Evolutionary conservation across 2,329 filamentous ascomycete genomes (phyloP), one percentile per base, ranked within the genome.

Genomic region (Microcera coccophila): DNA sequence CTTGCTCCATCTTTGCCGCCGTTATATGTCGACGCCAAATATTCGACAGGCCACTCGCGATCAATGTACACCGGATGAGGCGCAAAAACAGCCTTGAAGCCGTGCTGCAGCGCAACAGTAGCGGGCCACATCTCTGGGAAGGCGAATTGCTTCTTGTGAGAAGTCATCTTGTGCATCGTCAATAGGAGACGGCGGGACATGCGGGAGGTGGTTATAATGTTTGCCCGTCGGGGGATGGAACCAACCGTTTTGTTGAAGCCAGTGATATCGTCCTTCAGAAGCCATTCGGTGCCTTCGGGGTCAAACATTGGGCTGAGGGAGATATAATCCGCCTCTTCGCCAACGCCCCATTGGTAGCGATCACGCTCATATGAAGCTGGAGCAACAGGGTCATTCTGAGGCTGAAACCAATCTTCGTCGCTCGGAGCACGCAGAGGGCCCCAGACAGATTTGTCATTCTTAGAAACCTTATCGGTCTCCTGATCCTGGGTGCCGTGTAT

Each of bases 121-220:
- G 85, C 84, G 0, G 90, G 88, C 89, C 89, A 96, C 90, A 96
- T 96, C 66, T 97, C 91, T 0, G 90, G 87, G 63, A 95, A 95
- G 71, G 93, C 94, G 51, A 87, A 87, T 65, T 94, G 87, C 56
- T 90, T 90, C 60, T 85, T 84, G 57, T 87, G 78, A 21, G 83
- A 81, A 4, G 90, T 95, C 70, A 95, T 90, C 42, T 82, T 79
- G 71, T 97, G 91, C 91, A 97, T 97, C 15, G 84, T 84, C 48
- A 82, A 72, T 12, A 97, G 75, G 36, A 96, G 79, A 36, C 81
- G 81, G 37, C 83, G 82, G 11, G 86, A 93, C 69, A 97, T 85
- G 40, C 91, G 82, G 1, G 85, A 85, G 1, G 90, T 84, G 0
- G 90, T 91, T 62, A 95, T 91, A 67, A 97, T 95, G 53, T 88